Evolutionary conservation across 352 stramenopile genomes (phyloP), one percentile per base, ranked within the genome.

Genomic region (Globisporangium ultimum): DNA sequence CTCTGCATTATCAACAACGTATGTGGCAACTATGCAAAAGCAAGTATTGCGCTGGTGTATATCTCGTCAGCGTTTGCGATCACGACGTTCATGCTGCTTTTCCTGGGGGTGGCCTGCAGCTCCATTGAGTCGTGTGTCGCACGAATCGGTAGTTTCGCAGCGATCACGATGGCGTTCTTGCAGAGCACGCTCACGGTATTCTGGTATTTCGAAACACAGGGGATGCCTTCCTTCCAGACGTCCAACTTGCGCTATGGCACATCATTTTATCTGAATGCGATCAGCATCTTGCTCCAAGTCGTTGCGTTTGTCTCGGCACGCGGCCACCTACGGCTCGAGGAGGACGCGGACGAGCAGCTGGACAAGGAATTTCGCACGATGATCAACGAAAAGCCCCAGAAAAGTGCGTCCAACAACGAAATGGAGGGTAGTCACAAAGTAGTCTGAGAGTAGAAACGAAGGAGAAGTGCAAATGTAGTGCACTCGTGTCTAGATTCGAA

Each of bases 231-330:
- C 80, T 82, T 5, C 24, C 24, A 28, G 5, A 28, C 24, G 24
- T 28, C 24, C 24, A 28, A 28, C 24, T 2, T 28, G 24, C 24
- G 5, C 24, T 28, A 28, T 22, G 76, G 68, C 0, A 78, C 62
- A 15, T 78, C 71, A 0, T 87, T 85, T 20, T 85, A 88, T 24
- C 67, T 88, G 15, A 66, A 64, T n/a, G 55, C 70, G 24, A 48
- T 67, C 20, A 76, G 73, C 53, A 59, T 76, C 24, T 11, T 64
- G 14, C 54, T 72, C 7, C 64, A 80, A 36, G 20, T 55, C 2
- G 17, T 75, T 21, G 65, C 66, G 15, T 81, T 66, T 22, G 1
- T 75, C 5, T 60, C 72, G 22, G 65, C 66, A 0, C 65, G 72
- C 48, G 76, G 66, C 40, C 76, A 88, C 15, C 54, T 70, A 10